phyloP scores from a whole-genome alignment of 2,329 filamentous ascomycete genomes.

The Monosporascus sp. region DNA sequence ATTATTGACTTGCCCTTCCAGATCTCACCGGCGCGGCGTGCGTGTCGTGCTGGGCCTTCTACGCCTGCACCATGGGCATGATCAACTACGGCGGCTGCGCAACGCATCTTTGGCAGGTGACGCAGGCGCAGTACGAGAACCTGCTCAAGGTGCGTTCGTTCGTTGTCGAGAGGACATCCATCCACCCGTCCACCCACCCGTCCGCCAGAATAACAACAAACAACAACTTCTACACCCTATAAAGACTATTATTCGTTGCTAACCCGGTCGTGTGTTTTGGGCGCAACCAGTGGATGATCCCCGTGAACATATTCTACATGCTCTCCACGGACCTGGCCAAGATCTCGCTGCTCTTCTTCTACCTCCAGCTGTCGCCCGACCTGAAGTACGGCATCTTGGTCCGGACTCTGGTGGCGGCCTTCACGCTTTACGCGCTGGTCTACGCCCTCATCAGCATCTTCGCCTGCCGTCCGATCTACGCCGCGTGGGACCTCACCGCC shows the following conservation, averaged over 20 bases:
- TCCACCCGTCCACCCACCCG: no score
- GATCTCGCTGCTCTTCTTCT: constrained; percentile 6
- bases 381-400: background rate
- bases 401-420: background rate
- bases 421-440: background rate
- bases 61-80: background rate
- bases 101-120: background rate
- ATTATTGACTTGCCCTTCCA: background rate
- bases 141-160: background rate
- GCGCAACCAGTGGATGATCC: background rate
- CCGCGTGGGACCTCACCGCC: background rate
- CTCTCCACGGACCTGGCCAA: constrained; percentile 1
- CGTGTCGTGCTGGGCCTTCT: background rate
- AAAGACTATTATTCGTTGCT: background rate
- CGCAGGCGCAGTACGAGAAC: background rate
- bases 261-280: background rate
- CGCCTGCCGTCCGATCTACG: background rate
- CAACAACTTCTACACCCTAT: no score
- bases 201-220: no score
- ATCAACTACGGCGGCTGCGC: background rate
- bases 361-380: constrained; percentile 1
- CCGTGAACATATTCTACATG: background rate
- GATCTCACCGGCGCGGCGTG: background rate
- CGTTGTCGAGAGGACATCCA: background rate
- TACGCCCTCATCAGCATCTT: background rate